Base-by-base conservation (phyloP, 345 rosid species). In the Pelargonium nanum region DNA sequence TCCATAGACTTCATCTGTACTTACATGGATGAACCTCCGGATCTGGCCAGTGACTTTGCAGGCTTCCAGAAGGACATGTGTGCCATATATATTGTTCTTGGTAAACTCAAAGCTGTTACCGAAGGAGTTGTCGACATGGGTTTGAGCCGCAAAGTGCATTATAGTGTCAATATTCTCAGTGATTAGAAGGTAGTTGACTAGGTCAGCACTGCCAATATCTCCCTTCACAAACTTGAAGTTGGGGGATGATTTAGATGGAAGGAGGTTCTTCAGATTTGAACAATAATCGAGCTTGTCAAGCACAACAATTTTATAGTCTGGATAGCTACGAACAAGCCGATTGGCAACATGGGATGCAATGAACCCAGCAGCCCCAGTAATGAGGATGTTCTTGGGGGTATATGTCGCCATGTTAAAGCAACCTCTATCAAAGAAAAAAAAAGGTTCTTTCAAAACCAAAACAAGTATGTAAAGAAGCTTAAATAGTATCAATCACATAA, bases 21-120 rank as follows among this genome's bases (percentile, higher is more conserved):
- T 89, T 8, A 89, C 96, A 63, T 89, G 96, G 64, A 89, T 89
- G 68, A 89, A 89, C 76, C 96, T 85, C 85, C 74, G 69, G 44
- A 89, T 78, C 83, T 81, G 91, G 53, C 96, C 96, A 64, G 96
- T 89, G 20, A 89, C 96, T 73, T 89, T 89, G 71, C 96, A 86
- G 24, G 96, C 96, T 65, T 89, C 96, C 21, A 89, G 76, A 48
- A 89, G 89, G 17, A 89, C 96, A 67, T 86, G 96, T 56, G 96
- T 89, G 4, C 96, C 94, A 17, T 89, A 89, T 45, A 89, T 84
- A 61, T 86, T 89, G 72, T 85, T 89, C 80, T 85, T 87, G 55
- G 97, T 89, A 21, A 89, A 89, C 88, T 89, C 95, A 52, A 89
- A 89, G 69, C 95, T 86, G 75, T 89, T 89, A 17, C 97, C 97